phyloP scores from a whole-genome alignment of 805 yeast genomes.

The Candida michaelii region DNA sequence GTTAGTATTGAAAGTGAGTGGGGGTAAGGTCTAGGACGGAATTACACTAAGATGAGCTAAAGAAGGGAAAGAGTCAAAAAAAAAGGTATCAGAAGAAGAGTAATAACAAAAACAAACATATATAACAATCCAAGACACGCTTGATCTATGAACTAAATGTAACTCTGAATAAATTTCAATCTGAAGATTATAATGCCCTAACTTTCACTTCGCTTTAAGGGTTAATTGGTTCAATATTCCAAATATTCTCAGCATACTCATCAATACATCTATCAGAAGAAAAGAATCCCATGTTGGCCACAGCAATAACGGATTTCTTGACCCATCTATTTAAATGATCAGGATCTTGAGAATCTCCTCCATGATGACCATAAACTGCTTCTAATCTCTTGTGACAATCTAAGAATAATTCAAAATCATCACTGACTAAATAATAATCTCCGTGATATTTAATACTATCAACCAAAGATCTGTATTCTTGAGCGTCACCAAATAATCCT shows the following conservation, averaged over 20 bases:
- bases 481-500: constrained; percentile 70
- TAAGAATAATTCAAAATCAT: constrained; percentile 84
- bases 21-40: too few species aligned
- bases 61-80: too few species aligned
- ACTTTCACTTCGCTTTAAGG: not conserved
- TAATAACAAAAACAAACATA: too few species aligned
- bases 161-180: too few species aligned
- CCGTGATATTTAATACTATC: constrained; percentile 73
- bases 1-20: too few species aligned
- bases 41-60: too few species aligned
- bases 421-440: constrained; percentile 83
- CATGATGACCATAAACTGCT: constrained; percentile 55
- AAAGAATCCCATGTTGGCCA: constrained; percentile 93
- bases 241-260: constrained; percentile 88
- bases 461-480: constrained; percentile 64
- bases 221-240: constrained; percentile 78
- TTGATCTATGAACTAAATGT: too few species aligned
- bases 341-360: constrained; percentile 41
- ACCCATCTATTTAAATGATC: constrained; percentile 69
- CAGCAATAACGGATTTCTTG: constrained; percentile 71
- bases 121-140: too few species aligned
- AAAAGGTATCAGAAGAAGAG: too few species aligned
- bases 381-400: constrained; percentile 80
- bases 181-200: too few species aligned
- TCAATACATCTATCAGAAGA: constrained; percentile 86